Evolutionary conservation across 73 alveolate genomes (phyloP), one percentile per base, ranked within the genome.

Genomic region (Diophrys sp.): DNA sequence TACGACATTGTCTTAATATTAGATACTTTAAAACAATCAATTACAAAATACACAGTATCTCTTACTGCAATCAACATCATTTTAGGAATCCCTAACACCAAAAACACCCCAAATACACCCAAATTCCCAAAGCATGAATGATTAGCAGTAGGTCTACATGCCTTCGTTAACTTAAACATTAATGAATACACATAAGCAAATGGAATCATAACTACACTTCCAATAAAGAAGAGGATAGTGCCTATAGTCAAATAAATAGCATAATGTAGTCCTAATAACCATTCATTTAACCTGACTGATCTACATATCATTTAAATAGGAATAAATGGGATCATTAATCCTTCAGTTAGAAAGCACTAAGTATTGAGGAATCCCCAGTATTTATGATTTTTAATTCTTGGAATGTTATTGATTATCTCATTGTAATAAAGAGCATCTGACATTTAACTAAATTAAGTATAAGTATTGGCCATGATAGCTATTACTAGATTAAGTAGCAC

Each of bases 381-480:
- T 44, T 44, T 44, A 44, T 44, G 62, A 44, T 44, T 11, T 11
- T 5, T 18, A 44, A 11, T 11, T 44, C 18, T 11, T 44, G 62
- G 62, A 44, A 44, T 44, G 18, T 5, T 44, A 11, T 5, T 11
- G n/a, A 62, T n/a, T 2, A 62, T 2, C 29, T 62, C 72, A 62
- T 62, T 62, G 30, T 2, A 23, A 62, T 62, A 62, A 8, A 62
- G 29, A 14, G 31, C 72, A 23, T 62, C 30, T 11, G 33, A 23
- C n/a, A 23, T 14, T 29, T 11, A 2, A 2, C n/a, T 8, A 14
- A 62, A 62, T 2, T 14, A 62, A 11, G 72, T 62, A 25, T 62
- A 62, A 23, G 72, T 62, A 62, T 62, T 62, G 26, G 72, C 26
- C 26, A 62, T 14, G n/a, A 62, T 62, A 23, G 72, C 72, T 11